Evolutionary conservation across 2,329 filamentous ascomycete species (phyloP), one percentile per base, ranked within the genome.

Genomic region (Dactylellina parvicollis): DNA sequence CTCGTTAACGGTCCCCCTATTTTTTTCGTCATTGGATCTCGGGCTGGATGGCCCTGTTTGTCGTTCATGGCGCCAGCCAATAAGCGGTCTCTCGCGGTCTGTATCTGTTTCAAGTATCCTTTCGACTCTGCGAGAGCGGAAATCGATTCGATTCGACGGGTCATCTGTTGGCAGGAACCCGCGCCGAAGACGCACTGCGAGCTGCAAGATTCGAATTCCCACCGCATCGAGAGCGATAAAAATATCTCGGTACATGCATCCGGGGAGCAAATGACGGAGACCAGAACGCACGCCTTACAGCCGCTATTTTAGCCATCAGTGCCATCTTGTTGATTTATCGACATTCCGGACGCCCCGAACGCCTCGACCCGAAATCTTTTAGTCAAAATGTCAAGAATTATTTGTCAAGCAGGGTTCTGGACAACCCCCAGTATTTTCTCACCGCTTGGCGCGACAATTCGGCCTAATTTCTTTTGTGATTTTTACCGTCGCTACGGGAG

Each of bases 381-480:
- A 8, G 30, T 26, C 12, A 26, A 32, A 60, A 62, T 40, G 46
- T 52, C 20, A n/a, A 24, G 32, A n/a, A n/a, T n/a, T 46, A 32
- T 49, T 46, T 46, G 59, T 44, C 47, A 46, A 26, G 22, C 40
- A 44, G 49, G 40, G 20, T 47, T 26, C 34, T 12, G 52, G 60
- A 28, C 49, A 56, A n/a, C n/a, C n/a, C n/a, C n/a, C n/a, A n/a
- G n/a, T n/a, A n/a, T n/a, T n/a, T n/a, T 24, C 38, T 38, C 18
- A 16, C 47, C 34, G 18, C 30, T 32, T 46, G 50, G 40, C 30
- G 38, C 10, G 18, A 16, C 14, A 49, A 28, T 52, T 54, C 56
- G 14, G 38, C 38, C 32, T 66, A 66, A 66, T 66, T 66, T 66
- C 52, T 57, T 50, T 57, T 57, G 4, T 44, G 57, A 66, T 57